phyloP scores from a whole-genome alignment of 176 grass and related monocot genomes.

The Oryza nivara region DNA sequence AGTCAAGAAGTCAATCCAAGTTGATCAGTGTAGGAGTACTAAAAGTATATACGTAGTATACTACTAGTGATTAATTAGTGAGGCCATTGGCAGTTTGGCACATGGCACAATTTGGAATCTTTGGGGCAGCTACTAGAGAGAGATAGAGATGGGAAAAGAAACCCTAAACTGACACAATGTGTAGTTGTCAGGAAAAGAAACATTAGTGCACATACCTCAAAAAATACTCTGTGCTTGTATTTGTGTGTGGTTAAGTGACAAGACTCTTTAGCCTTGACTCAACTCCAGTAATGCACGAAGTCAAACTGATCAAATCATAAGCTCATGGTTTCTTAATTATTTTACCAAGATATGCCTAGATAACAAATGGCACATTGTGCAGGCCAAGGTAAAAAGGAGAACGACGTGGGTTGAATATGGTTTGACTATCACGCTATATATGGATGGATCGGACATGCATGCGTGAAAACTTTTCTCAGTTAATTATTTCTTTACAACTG shows the following conservation, averaged over 20 bases:
- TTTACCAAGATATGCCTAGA: conserved; percentile 23
- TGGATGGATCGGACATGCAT: not conserved
- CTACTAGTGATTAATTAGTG: conserved; percentile 34
- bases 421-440: conserved; percentile 36
- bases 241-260: conserved; percentile 40
- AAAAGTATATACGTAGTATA: not conserved
- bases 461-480: not conserved
- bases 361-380: conserved; percentile 28
- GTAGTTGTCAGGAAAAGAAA: conserved; percentile 73
- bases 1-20: conserved; percentile 55
- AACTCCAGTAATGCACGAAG: conserved; percentile 38
- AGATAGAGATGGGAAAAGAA: not conserved
- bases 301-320: conserved; percentile 53
- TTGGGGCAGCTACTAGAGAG: not conserved
- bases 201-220: conserved; percentile 48
- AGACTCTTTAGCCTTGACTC: conserved; percentile 48
- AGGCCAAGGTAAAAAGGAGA: conserved; percentile 37
- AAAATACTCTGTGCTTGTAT: conserved; percentile 46
- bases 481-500: not conserved
- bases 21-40: conserved; percentile 25
- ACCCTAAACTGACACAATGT: conserved; percentile 37
- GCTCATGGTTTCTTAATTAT: conserved; percentile 32
- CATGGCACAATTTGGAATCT: conserved; percentile 17
- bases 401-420: conserved; percentile 35
- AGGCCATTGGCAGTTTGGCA: conserved; percentile 29